Conservation (phyloP, 352 stramenopile species). For the Globisporangium sylvaticum region DNA sequence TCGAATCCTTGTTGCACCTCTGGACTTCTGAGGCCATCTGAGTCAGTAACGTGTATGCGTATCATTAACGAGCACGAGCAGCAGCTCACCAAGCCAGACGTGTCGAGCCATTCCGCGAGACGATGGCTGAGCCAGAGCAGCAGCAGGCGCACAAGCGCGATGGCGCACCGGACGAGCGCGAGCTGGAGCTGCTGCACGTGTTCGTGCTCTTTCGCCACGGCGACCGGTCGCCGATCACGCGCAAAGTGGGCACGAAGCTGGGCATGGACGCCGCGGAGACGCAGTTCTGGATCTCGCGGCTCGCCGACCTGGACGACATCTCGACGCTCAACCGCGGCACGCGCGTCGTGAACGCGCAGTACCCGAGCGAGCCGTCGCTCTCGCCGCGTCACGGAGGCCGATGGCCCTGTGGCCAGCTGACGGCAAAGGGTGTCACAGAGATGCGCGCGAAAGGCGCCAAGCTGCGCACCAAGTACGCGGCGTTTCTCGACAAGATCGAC, state of each 20-base stretch:
- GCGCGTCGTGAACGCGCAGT: slow-evolving; percentile 28
- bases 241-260: slow-evolving; percentile 39
- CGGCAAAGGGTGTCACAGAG: slow-evolving; percentile 52
- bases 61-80: slow-evolving; percentile 3
- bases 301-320: slow-evolving; percentile 42
- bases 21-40: neutral
- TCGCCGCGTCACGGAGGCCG: slow-evolving; percentile 52
- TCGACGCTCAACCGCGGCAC: slow-evolving; percentile 45
- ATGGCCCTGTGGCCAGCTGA: slow-evolving; percentile 76
- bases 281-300: slow-evolving; percentile 56
- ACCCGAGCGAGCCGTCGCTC: slow-evolving; percentile 18
- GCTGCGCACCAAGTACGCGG: slow-evolving; percentile 39
- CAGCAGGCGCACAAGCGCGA: neutral
- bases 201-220: slow-evolving; percentile 74
- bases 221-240: slow-evolving; percentile 73
- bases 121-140: slow-evolving; percentile 4
- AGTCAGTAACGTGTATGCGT: neutral
- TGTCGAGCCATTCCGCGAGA: neutral
- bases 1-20: neutral
- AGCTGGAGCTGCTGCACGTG: slow-evolving; percentile 55
- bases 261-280: slow-evolving; percentile 39
- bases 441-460: slow-evolving; percentile 53
- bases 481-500: slow-evolving; percentile 31
- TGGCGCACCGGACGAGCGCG: slow-evolving; percentile 2
- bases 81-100: neutral